phyloP scores from a whole-genome alignment of 2,329 filamentous ascomycete species.

The Immersiporthe knoxdaviesiana region DNA sequence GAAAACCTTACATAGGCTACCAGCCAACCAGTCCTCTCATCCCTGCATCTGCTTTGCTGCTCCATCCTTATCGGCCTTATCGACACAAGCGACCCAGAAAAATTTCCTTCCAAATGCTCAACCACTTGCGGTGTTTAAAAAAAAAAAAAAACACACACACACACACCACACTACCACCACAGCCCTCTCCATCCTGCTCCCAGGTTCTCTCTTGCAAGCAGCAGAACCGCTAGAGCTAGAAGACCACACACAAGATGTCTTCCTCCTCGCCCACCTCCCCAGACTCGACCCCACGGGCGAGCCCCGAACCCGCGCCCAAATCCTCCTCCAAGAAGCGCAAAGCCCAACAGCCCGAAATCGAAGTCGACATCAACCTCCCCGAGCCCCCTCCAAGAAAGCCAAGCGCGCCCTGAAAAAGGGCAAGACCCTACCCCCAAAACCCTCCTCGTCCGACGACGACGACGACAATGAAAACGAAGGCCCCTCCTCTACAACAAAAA shows the following conservation, averaged over 20 bases:
- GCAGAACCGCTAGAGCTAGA: background rate
- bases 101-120: conserved; percentile 3
- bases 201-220: background rate
- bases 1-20: background rate
- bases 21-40: background rate
- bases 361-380: conserved; percentile 86
- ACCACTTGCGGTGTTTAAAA: background rate
- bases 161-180: background rate
- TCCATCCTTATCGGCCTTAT: conserved; percentile 4
- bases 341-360: conserved; percentile 70
- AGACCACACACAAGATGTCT: conserved; percentile 1
- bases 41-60: background rate
- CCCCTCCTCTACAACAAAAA: conserved; percentile 38
- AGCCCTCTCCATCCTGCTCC: background rate
- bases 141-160: background rate
- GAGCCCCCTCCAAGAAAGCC: conserved; percentile 94
- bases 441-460: conserved; percentile 41
- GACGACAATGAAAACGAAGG: conserved; percentile 37
- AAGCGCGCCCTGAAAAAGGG: conserved; percentile 88
- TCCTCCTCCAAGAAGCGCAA: conserved; percentile 71
- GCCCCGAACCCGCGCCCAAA: conserved; percentile 14
- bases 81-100: conserved; percentile 11
- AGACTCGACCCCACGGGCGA: conserved; percentile 13
- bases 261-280: background rate
- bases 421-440: conserved; percentile 58